These are phyloP conservation scores for Murraya koenigii DNA, from an alignment of 345 rosid genomes.

Conservation along the genomic window DNA sequence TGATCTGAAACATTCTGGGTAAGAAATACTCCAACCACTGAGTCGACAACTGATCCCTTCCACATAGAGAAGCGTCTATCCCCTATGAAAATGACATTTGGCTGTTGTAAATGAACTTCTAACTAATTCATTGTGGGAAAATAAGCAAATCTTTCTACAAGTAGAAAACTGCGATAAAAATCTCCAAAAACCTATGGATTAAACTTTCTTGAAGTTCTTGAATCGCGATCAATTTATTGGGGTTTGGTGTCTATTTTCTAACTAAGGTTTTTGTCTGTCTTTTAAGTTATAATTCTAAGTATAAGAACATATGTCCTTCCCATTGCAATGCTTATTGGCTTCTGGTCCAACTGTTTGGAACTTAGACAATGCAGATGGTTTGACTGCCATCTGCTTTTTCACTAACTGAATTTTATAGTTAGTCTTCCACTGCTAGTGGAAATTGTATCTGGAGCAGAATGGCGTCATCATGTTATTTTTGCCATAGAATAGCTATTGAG, in stretches of 20 bases:
- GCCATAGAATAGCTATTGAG: background rate
- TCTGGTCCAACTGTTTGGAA: background rate
- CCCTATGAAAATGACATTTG: constrained; percentile 43
- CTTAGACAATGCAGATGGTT: background rate
- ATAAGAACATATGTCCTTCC: background rate
- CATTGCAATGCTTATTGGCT: background rate
- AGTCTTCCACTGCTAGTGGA: background rate
- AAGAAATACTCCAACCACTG: constrained; percentile 94
- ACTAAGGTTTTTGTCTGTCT: background rate
- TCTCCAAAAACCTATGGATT: background rate
- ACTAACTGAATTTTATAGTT: background rate
- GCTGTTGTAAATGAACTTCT: constrained; percentile 17
- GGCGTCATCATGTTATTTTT: background rate
- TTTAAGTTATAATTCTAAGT: background rate
- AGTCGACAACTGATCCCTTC: constrained; percentile 98
- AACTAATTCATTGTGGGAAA: constrained; percentile 5
- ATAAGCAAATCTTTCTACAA: background rate
- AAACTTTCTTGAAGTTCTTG: background rate
- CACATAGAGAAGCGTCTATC: constrained; percentile 92
- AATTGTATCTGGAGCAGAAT: background rate
- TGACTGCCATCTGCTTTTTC: background rate
- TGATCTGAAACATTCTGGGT: constrained; percentile 98
- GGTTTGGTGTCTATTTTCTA: background rate
- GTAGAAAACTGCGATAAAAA: background rate
- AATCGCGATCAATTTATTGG: background rate